phyloP scores from a whole-genome alignment of 306 rosid species.

The Vachellia pachyceras region DNA sequence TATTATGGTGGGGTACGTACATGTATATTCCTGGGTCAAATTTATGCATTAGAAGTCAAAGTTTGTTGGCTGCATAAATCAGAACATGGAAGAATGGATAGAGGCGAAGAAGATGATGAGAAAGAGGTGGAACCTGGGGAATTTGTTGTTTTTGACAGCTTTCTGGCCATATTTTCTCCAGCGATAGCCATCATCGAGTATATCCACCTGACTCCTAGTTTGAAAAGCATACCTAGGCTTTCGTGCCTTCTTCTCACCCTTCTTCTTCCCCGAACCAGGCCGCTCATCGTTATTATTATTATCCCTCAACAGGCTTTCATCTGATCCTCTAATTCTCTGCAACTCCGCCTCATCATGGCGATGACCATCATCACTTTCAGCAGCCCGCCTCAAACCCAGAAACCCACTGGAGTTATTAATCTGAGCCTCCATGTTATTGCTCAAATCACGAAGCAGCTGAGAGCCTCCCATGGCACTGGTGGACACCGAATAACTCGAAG shows the following conservation, averaged over 20 bases:
- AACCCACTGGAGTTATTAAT: conserved; percentile 45
- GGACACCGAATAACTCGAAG: conserved; percentile 39
- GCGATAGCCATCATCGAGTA: conserved; percentile 84
- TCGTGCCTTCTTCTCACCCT: conserved; percentile 51
- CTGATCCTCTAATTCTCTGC: neutral
- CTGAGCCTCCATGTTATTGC: conserved; percentile 25
- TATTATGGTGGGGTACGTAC: conserved; percentile 11
- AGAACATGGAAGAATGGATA: neutral
- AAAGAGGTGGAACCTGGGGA: conserved; percentile 63
- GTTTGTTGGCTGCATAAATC: neutral
- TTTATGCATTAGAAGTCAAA: conserved; percentile 36
- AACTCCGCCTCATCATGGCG: neutral
- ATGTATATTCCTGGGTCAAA: neutral
- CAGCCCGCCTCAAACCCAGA: conserved; percentile 39
- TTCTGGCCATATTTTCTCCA: conserved; percentile 95
- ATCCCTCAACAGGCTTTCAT: neutral
- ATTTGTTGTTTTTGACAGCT: conserved; percentile 76
- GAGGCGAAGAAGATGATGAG: neutral
- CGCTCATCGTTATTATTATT: too few species aligned
- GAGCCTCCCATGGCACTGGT: conserved; percentile 30
- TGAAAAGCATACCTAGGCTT: conserved; percentile 79
- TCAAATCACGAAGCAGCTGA: conserved; percentile 14
- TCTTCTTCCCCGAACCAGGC: conserved; percentile 35
- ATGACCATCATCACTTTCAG: neutral
- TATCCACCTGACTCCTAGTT: conserved; percentile 78